Conservation (phyloP, 2,329 filamentous ascomycete species). For the Botrytis elliptica region DNA sequence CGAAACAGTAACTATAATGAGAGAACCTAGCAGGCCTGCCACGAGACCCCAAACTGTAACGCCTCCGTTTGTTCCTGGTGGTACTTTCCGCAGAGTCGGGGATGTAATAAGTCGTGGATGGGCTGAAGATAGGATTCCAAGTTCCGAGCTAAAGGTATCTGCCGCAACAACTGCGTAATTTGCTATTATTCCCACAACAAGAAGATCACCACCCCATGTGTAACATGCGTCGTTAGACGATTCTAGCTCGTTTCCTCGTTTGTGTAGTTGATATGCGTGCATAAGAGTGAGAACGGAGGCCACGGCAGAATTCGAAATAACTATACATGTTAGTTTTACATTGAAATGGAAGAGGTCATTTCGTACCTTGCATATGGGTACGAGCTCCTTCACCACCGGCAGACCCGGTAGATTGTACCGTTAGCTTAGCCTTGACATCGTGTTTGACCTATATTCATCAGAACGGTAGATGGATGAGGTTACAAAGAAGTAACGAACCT, state of each 20-base stretch:
- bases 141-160: slow-evolving; percentile 92
- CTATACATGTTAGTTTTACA: slow-evolving; percentile 40
- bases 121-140: slow-evolving; percentile 80
- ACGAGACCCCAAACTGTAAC: slow-evolving; percentile 73
- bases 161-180: slow-evolving; percentile 92
- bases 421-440: slow-evolving; percentile 77
- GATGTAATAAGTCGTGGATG: slow-evolving; percentile 85
- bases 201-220: slow-evolving; percentile 60
- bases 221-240: slow-evolving; percentile 46
- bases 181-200: slow-evolving; percentile 65
- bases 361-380: slow-evolving; percentile 73
- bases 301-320: slow-evolving; percentile 82
- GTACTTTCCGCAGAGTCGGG: slow-evolving; percentile 71
- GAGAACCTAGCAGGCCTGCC: slow-evolving; percentile 72
- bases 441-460: slow-evolving; percentile 69
- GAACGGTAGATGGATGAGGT: not conserved
- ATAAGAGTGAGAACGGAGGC: slow-evolving; percentile 64
- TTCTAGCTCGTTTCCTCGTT: slow-evolving; percentile 42
- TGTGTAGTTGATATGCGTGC: slow-evolving; percentile 58
- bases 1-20: slow-evolving; percentile 62
- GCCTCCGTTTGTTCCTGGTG: slow-evolving; percentile 90
- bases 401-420: slow-evolving; percentile 70
- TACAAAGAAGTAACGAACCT: slow-evolving; percentile 52
- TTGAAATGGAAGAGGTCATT: not conserved
- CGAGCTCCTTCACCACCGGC: slow-evolving; percentile 78